phyloP scores from a whole-genome alignment of 805 yeast species.

The Yarrowia sp. region DNA sequence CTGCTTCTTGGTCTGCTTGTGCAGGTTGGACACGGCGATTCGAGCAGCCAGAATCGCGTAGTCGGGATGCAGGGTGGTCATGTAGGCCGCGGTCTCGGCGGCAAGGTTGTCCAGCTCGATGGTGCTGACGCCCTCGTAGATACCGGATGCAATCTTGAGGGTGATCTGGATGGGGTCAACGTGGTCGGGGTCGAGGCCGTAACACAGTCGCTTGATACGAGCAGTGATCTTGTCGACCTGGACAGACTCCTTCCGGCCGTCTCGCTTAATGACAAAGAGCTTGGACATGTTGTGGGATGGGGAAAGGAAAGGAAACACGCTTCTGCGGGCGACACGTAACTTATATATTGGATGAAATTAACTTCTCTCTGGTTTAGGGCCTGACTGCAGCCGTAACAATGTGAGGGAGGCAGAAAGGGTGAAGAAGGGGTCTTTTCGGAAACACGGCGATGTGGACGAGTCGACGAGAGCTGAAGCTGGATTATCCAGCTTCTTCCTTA shows the following conservation, averaged over 20 bases:
- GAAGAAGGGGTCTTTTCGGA: neutral
- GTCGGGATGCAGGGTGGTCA: constrained; percentile 98
- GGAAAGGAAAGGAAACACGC: neutral
- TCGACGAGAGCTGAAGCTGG: too few species aligned
- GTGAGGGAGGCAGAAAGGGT: neutral
- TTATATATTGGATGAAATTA: constrained; percentile 10
- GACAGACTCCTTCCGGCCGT: constrained; percentile 92
- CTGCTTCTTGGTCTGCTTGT: constrained; percentile 87
- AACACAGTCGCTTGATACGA: constrained; percentile 86
- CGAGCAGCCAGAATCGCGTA: constrained; percentile 94
- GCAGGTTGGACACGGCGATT: constrained; percentile 89
- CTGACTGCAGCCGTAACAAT: neutral
- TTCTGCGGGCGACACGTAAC: constrained; percentile 12
- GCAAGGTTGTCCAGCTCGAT: constrained; percentile 79
- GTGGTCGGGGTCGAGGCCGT: constrained; percentile 86
- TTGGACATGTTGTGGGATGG: constrained; percentile 26
- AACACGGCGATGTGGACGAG: too few species aligned
- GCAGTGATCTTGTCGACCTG: constrained; percentile 97
- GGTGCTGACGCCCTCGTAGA: constrained; percentile 95
- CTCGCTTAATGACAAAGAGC: constrained; percentile 88
- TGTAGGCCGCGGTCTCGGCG: constrained; percentile 95
- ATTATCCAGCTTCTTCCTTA: neutral
- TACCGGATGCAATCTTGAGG: constrained; percentile 88
- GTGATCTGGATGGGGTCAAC: constrained; percentile 96
- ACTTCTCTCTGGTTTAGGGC: constrained; percentile 4